Percentiles rank a stretch among this genome's conserved stretches.
These are phyloP conservation scores for Clarireedia monteithiana DNA, from an alignment of 2,329 filamentous ascomycete genomes.

Conservation along the genomic window DNA sequence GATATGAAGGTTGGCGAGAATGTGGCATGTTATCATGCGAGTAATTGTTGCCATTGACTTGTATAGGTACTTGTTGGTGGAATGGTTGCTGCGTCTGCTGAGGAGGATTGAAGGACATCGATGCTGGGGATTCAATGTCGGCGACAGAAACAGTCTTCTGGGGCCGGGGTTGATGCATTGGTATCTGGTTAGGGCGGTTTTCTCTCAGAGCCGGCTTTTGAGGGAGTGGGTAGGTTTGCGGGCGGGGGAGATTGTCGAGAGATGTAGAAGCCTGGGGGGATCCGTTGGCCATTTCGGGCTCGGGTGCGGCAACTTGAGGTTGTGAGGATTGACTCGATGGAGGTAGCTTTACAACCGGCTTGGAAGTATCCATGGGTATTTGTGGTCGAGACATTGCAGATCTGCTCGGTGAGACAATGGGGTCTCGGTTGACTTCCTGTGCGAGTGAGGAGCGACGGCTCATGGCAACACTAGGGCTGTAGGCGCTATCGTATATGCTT, in stretches of 20 bases:
- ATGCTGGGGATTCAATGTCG: constrained; percentile 75
- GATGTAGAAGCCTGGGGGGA: constrained; percentile 13
- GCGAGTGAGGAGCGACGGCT: constrained; percentile 79
- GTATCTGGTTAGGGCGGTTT: constrained; percentile 43
- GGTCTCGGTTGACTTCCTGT: constrained; percentile 61
- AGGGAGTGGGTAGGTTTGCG: constrained; percentile 50
- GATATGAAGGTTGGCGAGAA: constrained; percentile 59
- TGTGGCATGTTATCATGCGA: constrained; percentile 47
- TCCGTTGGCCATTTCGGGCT: constrained; percentile 21
- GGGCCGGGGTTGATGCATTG: constrained; percentile 91
- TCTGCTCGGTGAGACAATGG: constrained; percentile 70
- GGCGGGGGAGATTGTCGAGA: constrained; percentile 37
- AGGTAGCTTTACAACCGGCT: constrained; percentile 78
- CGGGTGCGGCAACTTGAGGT: constrained; percentile 27
- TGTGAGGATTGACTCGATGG: constrained; percentile 36
- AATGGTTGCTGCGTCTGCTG: constrained; percentile 76
- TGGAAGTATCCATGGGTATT: constrained; percentile 50
- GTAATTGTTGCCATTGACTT: constrained; percentile 53
- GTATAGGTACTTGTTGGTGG: constrained; percentile 84
- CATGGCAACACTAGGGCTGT: constrained; percentile 80
- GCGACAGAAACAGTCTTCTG: constrained; percentile 92
- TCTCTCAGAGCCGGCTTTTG: constrained; percentile 52
- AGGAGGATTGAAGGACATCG: constrained; percentile 46
- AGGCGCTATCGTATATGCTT: constrained; percentile 62
- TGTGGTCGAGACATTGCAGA: constrained; percentile 66